These are phyloP conservation scores for Voacanga thouarsii DNA, from an alignment of 257 asterid genomes.

Conservation along the genomic window DNA sequence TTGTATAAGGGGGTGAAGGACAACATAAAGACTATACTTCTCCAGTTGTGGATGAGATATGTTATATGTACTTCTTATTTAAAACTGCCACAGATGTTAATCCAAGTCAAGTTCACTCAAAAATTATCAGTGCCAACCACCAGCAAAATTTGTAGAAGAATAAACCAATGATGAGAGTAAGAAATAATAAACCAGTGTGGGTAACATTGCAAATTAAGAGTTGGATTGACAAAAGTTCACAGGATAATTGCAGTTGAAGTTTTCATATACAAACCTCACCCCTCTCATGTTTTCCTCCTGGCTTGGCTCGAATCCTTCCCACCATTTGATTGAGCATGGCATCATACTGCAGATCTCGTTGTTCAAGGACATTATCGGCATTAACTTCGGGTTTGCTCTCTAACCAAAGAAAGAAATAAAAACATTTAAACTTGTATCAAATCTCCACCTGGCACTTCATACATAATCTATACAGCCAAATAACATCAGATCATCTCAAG, in stretches of 20 bases:
- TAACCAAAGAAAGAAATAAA: conserved; percentile 15
- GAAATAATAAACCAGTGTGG: neutral
- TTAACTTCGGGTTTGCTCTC: conserved; percentile 41
- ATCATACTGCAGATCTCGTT: conserved; percentile 70
- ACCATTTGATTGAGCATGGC: conserved; percentile 84
- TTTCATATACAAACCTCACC: conserved; percentile 67
- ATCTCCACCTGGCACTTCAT: neutral
- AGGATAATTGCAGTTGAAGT: neutral
- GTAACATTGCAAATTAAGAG: neutral
- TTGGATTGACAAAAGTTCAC: neutral
- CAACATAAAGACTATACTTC: neutral
- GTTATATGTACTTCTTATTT: neutral
- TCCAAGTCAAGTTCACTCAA: neutral
- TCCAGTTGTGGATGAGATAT: neutral
- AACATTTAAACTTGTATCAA: neutral
- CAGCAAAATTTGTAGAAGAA: neutral
- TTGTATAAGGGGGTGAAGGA: neutral
- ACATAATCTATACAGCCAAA: neutral
- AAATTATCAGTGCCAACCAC: neutral
- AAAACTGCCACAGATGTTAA: neutral
- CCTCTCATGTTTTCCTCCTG: conserved; percentile 94
- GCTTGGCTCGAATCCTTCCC: conserved; percentile 77
- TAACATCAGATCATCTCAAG: neutral
- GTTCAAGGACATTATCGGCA: conserved; percentile 58
- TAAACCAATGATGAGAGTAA: neutral